Percentiles rank a stretch among this genome's conserved stretches.
These are phyloP conservation scores for Mycena filopes DNA, from an alignment of 768 basidiomycete species.

Conservation along the genomic window DNA sequence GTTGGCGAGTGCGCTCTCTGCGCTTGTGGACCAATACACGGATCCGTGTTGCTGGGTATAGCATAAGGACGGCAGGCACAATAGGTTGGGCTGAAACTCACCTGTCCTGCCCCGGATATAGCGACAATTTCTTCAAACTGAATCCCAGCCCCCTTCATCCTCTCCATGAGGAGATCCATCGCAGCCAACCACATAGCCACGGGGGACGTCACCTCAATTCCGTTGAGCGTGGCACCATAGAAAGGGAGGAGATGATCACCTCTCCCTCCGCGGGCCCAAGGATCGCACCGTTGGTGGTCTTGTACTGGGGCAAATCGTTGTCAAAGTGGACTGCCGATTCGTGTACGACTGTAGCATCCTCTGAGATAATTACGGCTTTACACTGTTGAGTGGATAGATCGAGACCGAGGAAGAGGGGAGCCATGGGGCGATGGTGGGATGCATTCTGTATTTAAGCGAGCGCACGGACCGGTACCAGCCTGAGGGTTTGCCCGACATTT, in stretches of 20 bases:
- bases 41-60: conserved; percentile 85
- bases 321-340: conserved; percentile 85
- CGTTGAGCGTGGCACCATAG: not conserved
- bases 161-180: conserved; percentile 78
- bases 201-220: conserved; percentile 63
- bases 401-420: conserved; percentile 74
- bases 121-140: conserved; percentile 67
- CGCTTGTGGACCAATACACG: conserved; percentile 79
- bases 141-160: conserved; percentile 68
- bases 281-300: conserved; percentile 73
- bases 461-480: not conserved
- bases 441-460: conserved; percentile 3
- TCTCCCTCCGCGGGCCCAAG: conserved; percentile 73
- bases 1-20: conserved; percentile 59
- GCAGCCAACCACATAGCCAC: conserved; percentile 90
- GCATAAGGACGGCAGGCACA: conserved; percentile 1
- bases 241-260: conserved; percentile 45
- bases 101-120: conserved; percentile 85
- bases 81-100: conserved; percentile 39
- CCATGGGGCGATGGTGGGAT: conserved; percentile 8
- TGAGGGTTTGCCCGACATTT: not conserved
- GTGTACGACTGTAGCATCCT: conserved; percentile 67
- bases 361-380: conserved; percentile 76
- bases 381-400: conserved; percentile 90
- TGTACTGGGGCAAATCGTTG: conserved; percentile 76